Conservation (phyloP, 352 stramenopile species). For the Phytophthora pistaciae region DNA sequence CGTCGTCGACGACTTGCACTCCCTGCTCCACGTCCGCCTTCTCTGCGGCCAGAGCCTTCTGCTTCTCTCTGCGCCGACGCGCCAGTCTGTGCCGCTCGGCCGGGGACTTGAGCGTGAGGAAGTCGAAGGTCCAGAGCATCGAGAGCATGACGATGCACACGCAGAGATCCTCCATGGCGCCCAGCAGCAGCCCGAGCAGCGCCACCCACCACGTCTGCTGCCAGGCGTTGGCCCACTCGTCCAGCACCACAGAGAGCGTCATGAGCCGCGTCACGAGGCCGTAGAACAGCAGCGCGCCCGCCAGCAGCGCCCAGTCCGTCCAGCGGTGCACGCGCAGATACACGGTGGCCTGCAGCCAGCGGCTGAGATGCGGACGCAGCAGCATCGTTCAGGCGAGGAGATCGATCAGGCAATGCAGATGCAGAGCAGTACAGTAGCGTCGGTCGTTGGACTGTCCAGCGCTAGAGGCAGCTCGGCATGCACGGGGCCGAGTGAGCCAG, state of each 20-base stretch:
- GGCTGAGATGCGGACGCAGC: slow-evolving; percentile 22
- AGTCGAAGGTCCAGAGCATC: slow-evolving; percentile 49
- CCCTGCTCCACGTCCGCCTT: slow-evolving; percentile 31
- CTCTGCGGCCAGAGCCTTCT: slow-evolving; percentile 4
- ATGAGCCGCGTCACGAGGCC: slow-evolving; percentile 42
- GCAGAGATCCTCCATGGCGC: slow-evolving; percentile 58
- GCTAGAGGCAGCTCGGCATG: slow-evolving; percentile 12
- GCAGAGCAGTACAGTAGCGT: slow-evolving; percentile 1
- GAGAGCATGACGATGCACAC: slow-evolving; percentile 40
- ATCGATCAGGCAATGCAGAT: background rate
- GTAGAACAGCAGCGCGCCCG: slow-evolving; percentile 38
- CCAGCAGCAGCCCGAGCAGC: slow-evolving; percentile 46
- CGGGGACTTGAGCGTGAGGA: slow-evolving; percentile 33
- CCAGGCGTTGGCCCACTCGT: slow-evolving; percentile 68
- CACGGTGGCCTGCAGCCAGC: slow-evolving; percentile 45
- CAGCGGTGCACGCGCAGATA: slow-evolving; percentile 56
- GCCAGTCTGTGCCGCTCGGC: slow-evolving; percentile 12
- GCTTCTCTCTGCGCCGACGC: slow-evolving; percentile 13
- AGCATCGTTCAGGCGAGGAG: slow-evolving; percentile 4
- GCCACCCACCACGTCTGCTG: slow-evolving; percentile 47
- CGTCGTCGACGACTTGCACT: slow-evolving; percentile 4
- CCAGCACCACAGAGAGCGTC: slow-evolving; percentile 34
- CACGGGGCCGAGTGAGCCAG: background rate
- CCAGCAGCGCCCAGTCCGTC: slow-evolving; percentile 53
- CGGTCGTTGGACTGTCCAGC: slow-evolving; percentile 11